Conservation (phyloP, 495 filamentous ascomycete genomes). For the Aspergillus affinis region DNA sequence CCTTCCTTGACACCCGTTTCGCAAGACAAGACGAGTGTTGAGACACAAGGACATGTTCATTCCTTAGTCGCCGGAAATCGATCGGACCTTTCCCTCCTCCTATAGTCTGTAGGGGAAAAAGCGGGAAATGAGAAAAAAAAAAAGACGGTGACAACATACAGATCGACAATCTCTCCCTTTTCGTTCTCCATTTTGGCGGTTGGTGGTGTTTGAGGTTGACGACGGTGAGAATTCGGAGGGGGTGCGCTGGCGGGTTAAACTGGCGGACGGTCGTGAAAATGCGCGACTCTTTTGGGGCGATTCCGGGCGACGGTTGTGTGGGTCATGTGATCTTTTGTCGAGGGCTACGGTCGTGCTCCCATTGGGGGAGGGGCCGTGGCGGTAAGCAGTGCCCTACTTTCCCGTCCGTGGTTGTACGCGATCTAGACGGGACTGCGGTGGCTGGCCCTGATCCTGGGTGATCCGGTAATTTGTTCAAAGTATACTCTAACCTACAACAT, state of each 20-base stretch:
- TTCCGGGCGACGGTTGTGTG: conserved; percentile 44
- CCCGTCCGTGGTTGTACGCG: neutral
- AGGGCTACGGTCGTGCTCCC: neutral
- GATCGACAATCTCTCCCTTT: conserved; percentile 98
- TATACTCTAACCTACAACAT: conserved; percentile 9
- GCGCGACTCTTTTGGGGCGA: conserved; percentile 21
- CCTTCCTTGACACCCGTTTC: neutral
- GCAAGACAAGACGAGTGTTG: neutral
- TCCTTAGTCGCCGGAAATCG: neutral
- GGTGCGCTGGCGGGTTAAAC: conserved; percentile 27
- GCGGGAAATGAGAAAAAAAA: neutral
- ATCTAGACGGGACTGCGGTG: too few species aligned
- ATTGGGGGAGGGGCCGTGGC: neutral
- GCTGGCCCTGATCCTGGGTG: neutral
- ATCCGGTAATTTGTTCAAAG: neutral
- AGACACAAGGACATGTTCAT: neutral
- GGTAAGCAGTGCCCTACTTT: neutral
- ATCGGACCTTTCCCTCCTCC: conserved; percentile 1
- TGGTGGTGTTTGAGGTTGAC: conserved; percentile 51
- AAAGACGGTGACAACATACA: conserved; percentile 58
- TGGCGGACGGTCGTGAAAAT: conserved; percentile 21
- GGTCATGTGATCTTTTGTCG: conserved; percentile 53
- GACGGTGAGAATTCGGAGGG: conserved; percentile 37
- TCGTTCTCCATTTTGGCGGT: conserved; percentile 88
- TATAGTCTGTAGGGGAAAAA: neutral